A percentile compares a stretch with the other conserved stretches of the same genome.
These are phyloP conservation scores for Cynara cardunculus DNA, from an alignment of 129 eudicot species.

Conservation along the genomic window DNA sequence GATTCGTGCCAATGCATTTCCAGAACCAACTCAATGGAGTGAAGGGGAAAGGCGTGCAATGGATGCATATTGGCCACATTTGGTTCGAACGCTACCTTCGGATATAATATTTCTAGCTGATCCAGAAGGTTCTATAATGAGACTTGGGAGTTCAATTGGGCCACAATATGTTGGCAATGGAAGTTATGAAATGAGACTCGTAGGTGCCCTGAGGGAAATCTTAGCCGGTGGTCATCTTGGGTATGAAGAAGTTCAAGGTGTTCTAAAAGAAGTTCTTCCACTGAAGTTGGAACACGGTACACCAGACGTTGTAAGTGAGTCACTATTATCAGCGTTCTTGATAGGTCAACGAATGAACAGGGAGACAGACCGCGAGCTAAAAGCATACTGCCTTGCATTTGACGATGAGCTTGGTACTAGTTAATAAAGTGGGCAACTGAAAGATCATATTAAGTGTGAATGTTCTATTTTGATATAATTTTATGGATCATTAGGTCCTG, in stretches of 20 bases:
- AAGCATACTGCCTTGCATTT: constrained; percentile 96
- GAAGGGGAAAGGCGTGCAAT: constrained; percentile 97
- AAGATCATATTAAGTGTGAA: background rate
- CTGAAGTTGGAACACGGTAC: constrained; percentile 32
- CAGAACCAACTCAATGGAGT: constrained; percentile 98
- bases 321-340: constrained; percentile 88
- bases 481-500: constrained; percentile 56
- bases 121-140: constrained; percentile 97
- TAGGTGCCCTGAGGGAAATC: constrained; percentile 93
- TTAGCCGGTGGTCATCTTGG: constrained; percentile 98
- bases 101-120: constrained; percentile 90
- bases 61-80: constrained; percentile 89
- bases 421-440: constrained; percentile 30
- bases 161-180: constrained; percentile 85
- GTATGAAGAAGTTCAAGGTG: constrained; percentile 98
- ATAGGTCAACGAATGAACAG: constrained; percentile 98
- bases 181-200: constrained; percentile 91
- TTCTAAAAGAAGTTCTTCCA: constrained; percentile 86
- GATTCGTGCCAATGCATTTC: constrained; percentile 87
- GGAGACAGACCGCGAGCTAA: constrained; percentile 95
- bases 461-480: constrained; percentile 7
- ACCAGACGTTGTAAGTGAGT: constrained; percentile 58
- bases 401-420: constrained; percentile 81
- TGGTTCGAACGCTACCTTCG: constrained; percentile 64
- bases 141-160: constrained; percentile 74